Evolutionary conservation across 1,284 basidiomycete genomes (phyloP), one percentile per base, ranked within the genome.

Genomic region (Ustilago tritici): DNA sequence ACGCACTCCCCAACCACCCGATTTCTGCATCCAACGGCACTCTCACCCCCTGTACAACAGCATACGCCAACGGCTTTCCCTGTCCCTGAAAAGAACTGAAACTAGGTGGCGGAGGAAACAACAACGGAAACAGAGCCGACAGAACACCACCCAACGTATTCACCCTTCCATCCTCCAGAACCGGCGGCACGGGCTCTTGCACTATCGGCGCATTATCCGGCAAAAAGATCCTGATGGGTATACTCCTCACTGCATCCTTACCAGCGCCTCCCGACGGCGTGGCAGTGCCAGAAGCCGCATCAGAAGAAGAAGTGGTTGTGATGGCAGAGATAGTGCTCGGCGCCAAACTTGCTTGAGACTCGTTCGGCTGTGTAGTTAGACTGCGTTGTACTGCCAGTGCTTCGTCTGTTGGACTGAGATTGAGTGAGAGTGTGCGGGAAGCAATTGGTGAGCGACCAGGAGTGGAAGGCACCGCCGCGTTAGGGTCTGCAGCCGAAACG

Each of bases 1-100:
- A 88, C 79, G 93, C 95, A 12, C 93, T 92, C 14, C 94, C 93
- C 14, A 98, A 87, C 95, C 95, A 98, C 2, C 92, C 94, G 83
- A 98, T 89, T 83, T 98, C 95, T 1, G 94, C 89, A 52, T 97
- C 95, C 17, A 91, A 88, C 0, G 96, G 96, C 3, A 93, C 88
- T 2, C 90, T 87, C n/a, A 98, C 91, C 4, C 96, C 96, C 85
- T 98, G 95, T 17, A 95, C 89, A 56, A 98, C 86, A 0, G 93
- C 90, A 82, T 86, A 83, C 0, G 88, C 88, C 50, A 89, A 78
- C 0, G 86, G 87, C 9, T 85, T 80, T 2, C 76, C 70, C 19
- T 67, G 65, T 15, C 69, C 58, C 47, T 59, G 56, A 38, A 74
- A 70, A 59, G 61, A 68, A 43, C 74, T 71, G 34, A 82, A 82